Conservation (phyloP, 192 early-diverging fungal species). For the Coemansia brasiliensis region DNA sequence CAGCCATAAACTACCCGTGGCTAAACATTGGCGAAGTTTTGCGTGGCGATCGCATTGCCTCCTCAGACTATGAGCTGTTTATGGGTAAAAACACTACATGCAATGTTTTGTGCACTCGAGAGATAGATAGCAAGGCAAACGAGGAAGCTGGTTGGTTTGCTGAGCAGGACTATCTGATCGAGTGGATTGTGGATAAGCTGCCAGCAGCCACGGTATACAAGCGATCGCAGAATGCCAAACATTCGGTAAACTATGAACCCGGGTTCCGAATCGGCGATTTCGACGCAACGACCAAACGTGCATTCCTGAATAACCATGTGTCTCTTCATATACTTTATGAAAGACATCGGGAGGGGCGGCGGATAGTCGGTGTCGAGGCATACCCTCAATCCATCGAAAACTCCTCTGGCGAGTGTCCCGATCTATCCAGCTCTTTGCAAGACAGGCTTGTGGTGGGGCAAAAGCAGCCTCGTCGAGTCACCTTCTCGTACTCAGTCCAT, state of each 20-base stretch:
- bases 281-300: slow-evolving; percentile 33
- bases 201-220: slow-evolving; percentile 60
- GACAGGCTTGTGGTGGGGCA: slow-evolving; percentile 29
- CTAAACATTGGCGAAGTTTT: slow-evolving; percentile 67
- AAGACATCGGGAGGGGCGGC: slow-evolving; percentile 34
- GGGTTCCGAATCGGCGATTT: slow-evolving; percentile 63
- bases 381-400: slow-evolving; percentile 60
- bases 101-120: slow-evolving; percentile 58
- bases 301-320: slow-evolving; percentile 70
- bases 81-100: slow-evolving; percentile 57
- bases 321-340: slow-evolving; percentile 62
- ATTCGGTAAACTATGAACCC: slow-evolving; percentile 53
- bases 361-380: slow-evolving; percentile 74
- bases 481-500: slow-evolving; percentile 71
- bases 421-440: slow-evolving; percentile 1
- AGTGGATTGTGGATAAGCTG: slow-evolving; percentile 71
- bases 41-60: slow-evolving; percentile 69
- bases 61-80: slow-evolving; percentile 56
- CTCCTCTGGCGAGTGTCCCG: slow-evolving; percentile 29
- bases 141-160: slow-evolving; percentile 55
- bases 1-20: slow-evolving; percentile 31
- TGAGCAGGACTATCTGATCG: slow-evolving; percentile 62
- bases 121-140: slow-evolving; percentile 43
- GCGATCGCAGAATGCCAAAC: not conserved
- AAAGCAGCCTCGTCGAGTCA: slow-evolving; percentile 37